Percentiles rank a stretch among this genome's conserved stretches.
phyloP scores from a whole-genome alignment of 1,139 yeast species.

The Insectozyma bohioensis region DNA sequence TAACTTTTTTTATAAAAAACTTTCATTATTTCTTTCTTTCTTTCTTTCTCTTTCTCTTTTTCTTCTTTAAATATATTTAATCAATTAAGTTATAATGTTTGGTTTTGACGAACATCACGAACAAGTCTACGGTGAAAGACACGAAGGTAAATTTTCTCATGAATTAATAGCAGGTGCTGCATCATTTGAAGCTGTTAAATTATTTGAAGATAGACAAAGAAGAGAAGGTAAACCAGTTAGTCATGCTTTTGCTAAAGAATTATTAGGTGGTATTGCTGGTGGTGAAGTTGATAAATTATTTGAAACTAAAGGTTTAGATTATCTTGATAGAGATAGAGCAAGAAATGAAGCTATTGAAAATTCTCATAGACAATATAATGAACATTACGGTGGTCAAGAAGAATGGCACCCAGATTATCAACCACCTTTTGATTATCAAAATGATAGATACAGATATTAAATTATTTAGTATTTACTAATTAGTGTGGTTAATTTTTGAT shows the following conservation, averaged over 20 bases:
- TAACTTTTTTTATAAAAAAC: too few relatives aligned
- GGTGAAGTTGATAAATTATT: conserved; percentile 35
- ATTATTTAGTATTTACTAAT: too few relatives aligned
- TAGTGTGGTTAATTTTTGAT: too few relatives aligned
- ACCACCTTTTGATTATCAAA: conserved; percentile 29
- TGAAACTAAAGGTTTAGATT: conserved; percentile 35
- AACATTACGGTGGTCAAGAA: conserved; percentile 28
- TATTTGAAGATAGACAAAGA: conserved; percentile 34
- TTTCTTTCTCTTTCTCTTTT: too few relatives aligned
- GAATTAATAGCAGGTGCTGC: conserved; percentile 37
- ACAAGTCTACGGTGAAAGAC: conserved; percentile 33
- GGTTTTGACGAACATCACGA: conserved; percentile 46
- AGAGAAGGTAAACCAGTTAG: conserved; percentile 33
- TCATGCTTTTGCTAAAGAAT: conserved; percentile 32
- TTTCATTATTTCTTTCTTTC: too few relatives aligned
- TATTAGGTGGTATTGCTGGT: conserved; percentile 32
- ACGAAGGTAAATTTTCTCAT: conserved; percentile 33
- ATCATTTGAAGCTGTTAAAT: conserved; percentile 32
- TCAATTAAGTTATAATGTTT: conserved; percentile 19
- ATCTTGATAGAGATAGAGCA: conserved; percentile 28
- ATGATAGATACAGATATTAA: conserved; percentile 1
- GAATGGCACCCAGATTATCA: conserved; percentile 29
- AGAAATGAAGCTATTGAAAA: conserved; percentile 24
- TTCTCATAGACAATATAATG: conserved; percentile 25
- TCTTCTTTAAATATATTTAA: too few relatives aligned